Conservation (phyloP, 768 basidiomycete species). For the Mycena galopus region DNA sequence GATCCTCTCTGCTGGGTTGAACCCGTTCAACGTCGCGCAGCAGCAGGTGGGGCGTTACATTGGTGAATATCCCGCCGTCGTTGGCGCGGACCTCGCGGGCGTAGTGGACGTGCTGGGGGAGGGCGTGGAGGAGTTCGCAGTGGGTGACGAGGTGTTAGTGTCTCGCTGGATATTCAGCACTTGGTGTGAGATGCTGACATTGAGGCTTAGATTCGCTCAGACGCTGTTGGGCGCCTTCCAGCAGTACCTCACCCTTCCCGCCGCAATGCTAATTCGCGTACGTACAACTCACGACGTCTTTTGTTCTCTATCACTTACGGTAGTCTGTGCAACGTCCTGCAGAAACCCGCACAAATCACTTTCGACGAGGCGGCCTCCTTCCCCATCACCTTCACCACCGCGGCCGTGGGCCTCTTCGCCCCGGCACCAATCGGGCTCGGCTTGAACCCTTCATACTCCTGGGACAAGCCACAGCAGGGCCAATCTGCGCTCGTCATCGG, state of each 20-base stretch:
- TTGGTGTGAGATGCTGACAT: neutral
- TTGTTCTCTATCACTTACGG: neutral
- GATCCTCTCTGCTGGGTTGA: neutral
- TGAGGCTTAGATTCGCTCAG: neutral
- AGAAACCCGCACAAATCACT: neutral
- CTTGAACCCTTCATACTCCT: conserved; percentile 17
- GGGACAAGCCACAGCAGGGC: conserved; percentile 30
- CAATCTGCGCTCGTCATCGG: conserved; percentile 32
- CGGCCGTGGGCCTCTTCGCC: neutral
- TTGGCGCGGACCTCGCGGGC: conserved; percentile 4
- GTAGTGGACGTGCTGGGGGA: conserved; percentile 8
- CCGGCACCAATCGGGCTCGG: conserved; percentile 12
- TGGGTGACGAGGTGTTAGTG: conserved; percentile 14
- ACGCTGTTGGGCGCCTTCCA: neutral
- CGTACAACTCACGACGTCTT: neutral
- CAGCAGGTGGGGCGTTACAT: neutral
- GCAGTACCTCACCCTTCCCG: neutral
- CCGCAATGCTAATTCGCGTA: neutral
- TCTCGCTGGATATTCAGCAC: too few relatives aligned
- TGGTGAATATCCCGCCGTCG: neutral
- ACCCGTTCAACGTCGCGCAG: conserved; percentile 1
- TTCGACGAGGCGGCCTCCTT: neutral
- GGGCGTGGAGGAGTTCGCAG: neutral
- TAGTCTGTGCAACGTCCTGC: neutral
- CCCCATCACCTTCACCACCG: neutral